Conservation (phyloP, 352 stramenopile species). For the Globisporangium spinosum region DNA sequence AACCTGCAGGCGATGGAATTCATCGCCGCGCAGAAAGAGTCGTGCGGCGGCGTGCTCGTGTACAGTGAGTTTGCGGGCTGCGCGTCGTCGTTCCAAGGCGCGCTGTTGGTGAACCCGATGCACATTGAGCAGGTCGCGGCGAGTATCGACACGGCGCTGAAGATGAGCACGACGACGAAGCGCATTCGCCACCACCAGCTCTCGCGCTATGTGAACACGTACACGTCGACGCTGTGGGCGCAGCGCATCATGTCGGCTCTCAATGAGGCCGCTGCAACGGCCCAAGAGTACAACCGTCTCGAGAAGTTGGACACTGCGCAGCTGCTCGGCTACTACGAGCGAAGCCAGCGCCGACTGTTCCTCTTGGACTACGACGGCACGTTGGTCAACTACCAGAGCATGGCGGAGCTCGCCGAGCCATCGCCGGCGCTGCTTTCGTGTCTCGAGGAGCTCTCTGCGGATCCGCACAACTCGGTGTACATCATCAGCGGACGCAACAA, state of each 20-base stretch:
- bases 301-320: conserved; percentile 83
- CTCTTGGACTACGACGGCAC: conserved; percentile 87
- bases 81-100: conserved; percentile 85
- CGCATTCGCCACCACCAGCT: conserved; percentile 84
- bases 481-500: conserved; percentile 86
- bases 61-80: conserved; percentile 92
- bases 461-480: conserved; percentile 81
- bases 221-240: conserved; percentile 85
- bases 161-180: conserved; percentile 86
- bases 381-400: conserved; percentile 77
- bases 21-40: conserved; percentile 80
- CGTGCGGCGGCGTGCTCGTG: conserved; percentile 83
- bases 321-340: conserved; percentile 79
- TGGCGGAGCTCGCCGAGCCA: conserved; percentile 64
- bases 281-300: conserved; percentile 84
- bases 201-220: conserved; percentile 86
- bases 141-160: conserved; percentile 77
- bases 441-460: conserved; percentile 59
- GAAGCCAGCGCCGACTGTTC: conserved; percentile 76
- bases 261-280: conserved; percentile 65
- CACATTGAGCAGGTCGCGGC: conserved; percentile 87
- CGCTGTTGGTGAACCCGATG: conserved; percentile 86
- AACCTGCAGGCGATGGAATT: conserved; percentile 91
- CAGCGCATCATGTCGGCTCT: conserved; percentile 83
- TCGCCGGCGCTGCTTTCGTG: conserved; percentile 54